Conservation (phyloP, 345 rosid species). For the Dipteronia dyeriana region DNA sequence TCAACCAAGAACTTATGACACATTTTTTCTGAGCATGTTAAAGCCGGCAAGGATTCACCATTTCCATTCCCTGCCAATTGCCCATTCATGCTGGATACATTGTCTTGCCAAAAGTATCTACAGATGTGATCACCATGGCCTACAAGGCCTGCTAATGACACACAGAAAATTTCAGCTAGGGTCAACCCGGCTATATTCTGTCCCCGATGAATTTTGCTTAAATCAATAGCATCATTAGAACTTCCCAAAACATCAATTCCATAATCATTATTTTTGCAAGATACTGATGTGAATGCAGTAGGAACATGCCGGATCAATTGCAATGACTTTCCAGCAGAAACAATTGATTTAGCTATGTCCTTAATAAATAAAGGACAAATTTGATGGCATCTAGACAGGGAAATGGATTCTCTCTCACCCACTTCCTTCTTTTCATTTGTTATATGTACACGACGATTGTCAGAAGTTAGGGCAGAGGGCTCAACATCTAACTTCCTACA, state of each 20-base stretch:
- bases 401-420: conserved; percentile 44
- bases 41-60: conserved; percentile 36
- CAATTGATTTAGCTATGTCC: conserved; percentile 74
- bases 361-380: conserved; percentile 75
- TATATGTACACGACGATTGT: conserved; percentile 20
- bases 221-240: conserved; percentile 24
- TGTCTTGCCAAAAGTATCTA: conserved; percentile 54
- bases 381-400: conserved; percentile 40
- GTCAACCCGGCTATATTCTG: conserved; percentile 58
- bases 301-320: conserved; percentile 79
- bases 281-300: conserved; percentile 36
- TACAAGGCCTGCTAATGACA: conserved; percentile 78
- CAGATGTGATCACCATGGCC: conserved; percentile 75
- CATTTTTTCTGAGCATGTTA: conserved; percentile 47
- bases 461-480: conserved; percentile 26
- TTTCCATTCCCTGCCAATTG: conserved; percentile 28
- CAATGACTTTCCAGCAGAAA: conserved; percentile 96
- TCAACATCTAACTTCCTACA: conserved; percentile 38
- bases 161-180: conserved; percentile 72
- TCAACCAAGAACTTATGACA: conserved; percentile 60
- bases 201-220: conserved; percentile 21
- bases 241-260: conserved; percentile 35
- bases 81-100: conserved; percentile 32
- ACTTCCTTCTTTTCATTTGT: conserved; percentile 46
- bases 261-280: conserved; percentile 34